Evolutionary conservation across 2,329 filamentous ascomycete species (phyloP), one percentile per base, ranked within the genome.

Genomic region (Colletotrichum ledebouriae): DNA sequence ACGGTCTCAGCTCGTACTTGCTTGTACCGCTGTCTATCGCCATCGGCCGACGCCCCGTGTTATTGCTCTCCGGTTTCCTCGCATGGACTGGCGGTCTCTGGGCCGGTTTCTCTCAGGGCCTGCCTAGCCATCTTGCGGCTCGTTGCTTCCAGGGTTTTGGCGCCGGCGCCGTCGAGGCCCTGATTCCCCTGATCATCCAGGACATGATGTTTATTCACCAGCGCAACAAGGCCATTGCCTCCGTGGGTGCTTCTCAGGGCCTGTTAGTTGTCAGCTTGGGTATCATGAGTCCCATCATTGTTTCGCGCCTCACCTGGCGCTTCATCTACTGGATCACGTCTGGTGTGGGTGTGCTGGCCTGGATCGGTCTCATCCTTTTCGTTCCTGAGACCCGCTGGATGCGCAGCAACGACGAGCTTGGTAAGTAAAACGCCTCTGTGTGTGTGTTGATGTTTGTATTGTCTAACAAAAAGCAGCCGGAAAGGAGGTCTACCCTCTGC

Each of bases 191-290:
- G 11, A 77, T 81, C 37, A 75, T 79, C 1, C 78, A 80, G 72
- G 79, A 81, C 46, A 74, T 81, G 44, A 75, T 79, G 49, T 81
- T 81, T 37, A 75, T 80, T 17, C 79, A 81, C 61, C 74, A 81
- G 73, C 75, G 79, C 4, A 78, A 77, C 68, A 72, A 72, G 59
- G 78, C 75, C 11, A 74, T 79, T 44, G 75, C 78, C 10, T 71
- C 74, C 6, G 71, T 79, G 20, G 71, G 76, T 42, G 71, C 75
- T 1, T 75, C 73, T 6, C 70, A 71, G 72, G 78, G 76, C 4
- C 20, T 79, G 11, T 69, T 78, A 13, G 74, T 77, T 46, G 75
- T 76, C 3, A 73, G 70, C 5, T 70, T 78, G 7, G 75, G 75
- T 25, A 75, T 76, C 2, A 72, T 72, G 52, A 70, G 73, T 73